phyloP scores from a whole-genome alignment of 1,284 basidiomycete species.

The Takashimella koratensis region DNA sequence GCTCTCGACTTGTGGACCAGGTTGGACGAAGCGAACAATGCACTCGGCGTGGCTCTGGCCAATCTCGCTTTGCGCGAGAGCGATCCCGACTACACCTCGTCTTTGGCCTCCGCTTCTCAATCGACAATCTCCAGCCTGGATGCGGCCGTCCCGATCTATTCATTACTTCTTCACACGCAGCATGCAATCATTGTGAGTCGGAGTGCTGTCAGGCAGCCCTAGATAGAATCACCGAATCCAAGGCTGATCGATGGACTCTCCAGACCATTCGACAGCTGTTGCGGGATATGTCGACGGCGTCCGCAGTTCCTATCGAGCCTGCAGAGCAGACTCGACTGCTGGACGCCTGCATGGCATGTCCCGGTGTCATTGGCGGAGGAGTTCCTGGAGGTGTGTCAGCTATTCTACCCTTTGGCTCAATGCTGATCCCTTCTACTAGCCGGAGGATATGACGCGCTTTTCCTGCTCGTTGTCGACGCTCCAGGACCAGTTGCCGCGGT shows the following conservation, averaged over 20 bases:
- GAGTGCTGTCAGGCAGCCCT: too few species aligned
- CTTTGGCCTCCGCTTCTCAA: conserved; percentile 13
- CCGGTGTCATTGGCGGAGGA: conserved; percentile 88
- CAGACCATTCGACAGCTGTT: conserved; percentile 75
- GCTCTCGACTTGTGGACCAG: conserved; percentile 67
- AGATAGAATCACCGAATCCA: too few species aligned
- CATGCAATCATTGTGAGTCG: too few species aligned
- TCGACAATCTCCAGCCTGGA: conserved; percentile 7
- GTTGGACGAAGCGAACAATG: conserved; percentile 53
- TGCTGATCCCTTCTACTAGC: conserved; percentile 63
- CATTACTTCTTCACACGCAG: too few species aligned
- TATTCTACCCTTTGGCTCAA: too few species aligned
- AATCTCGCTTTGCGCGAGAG: conserved; percentile 35
- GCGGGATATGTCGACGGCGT: conserved; percentile 77
- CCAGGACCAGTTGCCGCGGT: conserved; percentile 51
- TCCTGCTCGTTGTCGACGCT: conserved; percentile 73
- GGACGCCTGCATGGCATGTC: conserved; percentile 67
- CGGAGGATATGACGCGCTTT: conserved; percentile 95
- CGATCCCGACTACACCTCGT: conserved; percentile 33
- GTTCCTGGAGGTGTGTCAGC: conserved; percentile 73
- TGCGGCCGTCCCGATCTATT: too few species aligned
- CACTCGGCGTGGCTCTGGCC: conserved; percentile 31
- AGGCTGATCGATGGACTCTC: too few species aligned
- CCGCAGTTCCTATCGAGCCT: conserved; percentile 88
- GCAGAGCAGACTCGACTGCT: conserved; percentile 82